Percentiles rank a stretch among this genome's conserved stretches.
Evolutionary conservation across 2,329 filamentous ascomycete species (phyloP).

Genomic region (Cercospora nicotianae): DNA sequence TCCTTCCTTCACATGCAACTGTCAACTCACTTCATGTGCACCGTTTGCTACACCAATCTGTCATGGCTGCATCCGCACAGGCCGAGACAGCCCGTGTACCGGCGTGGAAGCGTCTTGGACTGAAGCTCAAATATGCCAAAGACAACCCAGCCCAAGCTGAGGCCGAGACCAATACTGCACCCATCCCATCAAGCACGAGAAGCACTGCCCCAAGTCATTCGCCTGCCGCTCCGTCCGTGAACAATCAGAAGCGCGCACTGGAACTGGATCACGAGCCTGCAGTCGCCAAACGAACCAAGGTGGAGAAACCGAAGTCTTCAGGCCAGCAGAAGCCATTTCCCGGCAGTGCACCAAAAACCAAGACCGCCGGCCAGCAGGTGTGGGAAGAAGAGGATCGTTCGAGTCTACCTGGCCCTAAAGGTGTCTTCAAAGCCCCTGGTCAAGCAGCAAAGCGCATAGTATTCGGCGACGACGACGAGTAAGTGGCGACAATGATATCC

Average conservation of each 20-base stretch:
- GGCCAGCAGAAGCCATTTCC: slow-evolving; percentile 10
- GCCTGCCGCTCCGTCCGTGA: not conserved
- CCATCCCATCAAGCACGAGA: slow-evolving; percentile 4
- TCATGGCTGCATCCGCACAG: slow-evolving; percentile 8
- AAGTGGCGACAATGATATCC: slow-evolving; percentile 14
- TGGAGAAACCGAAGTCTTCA: not conserved
- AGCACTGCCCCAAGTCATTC: not conserved
- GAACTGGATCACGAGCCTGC: slow-evolving; percentile 10
- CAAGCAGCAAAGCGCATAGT: slow-evolving; percentile 26
- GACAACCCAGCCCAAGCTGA: slow-evolving; percentile 28
- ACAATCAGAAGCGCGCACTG: slow-evolving; percentile 11
- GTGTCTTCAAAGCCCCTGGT: slow-evolving; percentile 21
- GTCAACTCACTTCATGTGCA: not conserved
- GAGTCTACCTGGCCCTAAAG: slow-evolving; percentile 17
- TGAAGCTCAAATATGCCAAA: slow-evolving; percentile 59
- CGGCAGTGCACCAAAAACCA: slow-evolving; percentile 8
- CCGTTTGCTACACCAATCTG: not conserved
- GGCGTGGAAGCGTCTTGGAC: slow-evolving; percentile 61
- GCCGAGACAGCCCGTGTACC: slow-evolving; percentile 42
- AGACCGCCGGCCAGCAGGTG: slow-evolving; percentile 5
- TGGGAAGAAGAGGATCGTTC: slow-evolving; percentile 11
- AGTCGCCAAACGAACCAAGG: slow-evolving; percentile 19
- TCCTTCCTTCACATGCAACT: slow-evolving; percentile 1
- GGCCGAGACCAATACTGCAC: slow-evolving; percentile 5
- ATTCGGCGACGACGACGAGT: slow-evolving; percentile 28